Base-by-base conservation (phyloP, 2,329 filamentous ascomycete species). In the Paecilomyces dactylethromorphus region DNA sequence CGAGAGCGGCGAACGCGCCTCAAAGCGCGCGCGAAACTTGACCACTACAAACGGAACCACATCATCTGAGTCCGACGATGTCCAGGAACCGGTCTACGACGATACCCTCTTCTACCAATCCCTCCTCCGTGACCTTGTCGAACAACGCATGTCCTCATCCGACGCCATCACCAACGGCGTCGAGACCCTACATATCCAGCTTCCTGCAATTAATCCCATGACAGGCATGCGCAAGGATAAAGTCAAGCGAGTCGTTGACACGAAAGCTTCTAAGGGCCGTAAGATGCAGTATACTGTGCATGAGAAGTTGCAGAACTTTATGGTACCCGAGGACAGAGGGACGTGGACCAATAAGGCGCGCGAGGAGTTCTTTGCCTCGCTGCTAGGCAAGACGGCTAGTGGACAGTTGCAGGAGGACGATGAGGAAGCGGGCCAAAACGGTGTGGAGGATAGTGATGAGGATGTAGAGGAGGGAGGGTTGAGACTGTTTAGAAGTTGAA, bases 271-370 rank as follows among this genome's bases (percentile, higher is more conserved):
- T 72, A 97, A 97, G 76, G 94, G 94, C 5, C 82, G 94, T 55
- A 97, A 97, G 79, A 84, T 99, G 82, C 84, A 91, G 45, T 99
- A 93, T 76, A 94, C 90, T 15, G 91, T 97, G 53, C 92, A 97
- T 71, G 93, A 97, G 79, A 97, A 97, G 79, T 76, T 99, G 69
- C 91, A 96, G 78, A 97, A 97, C 74, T 97, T 97, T 71, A 97
- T 97, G 92, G 92, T 92, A 11, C 87, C 92, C 0, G 91, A 97
- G 72, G 90, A 96, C 71, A 81, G 90, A 56, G 82, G 88, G 3
- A 76, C 74, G 15, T 99, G 94, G 94, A 89, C 90, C 62, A 86
- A 88, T 64, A 83, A 85, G 60, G 91, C 92, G 58, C 85, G 91
- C 60, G 90, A 94, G 39, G 78, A 81, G 59, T 85, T 93, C 73